Conservation (phyloP, 129 eudicot species). For the Flaveria ramosissima region DNA sequence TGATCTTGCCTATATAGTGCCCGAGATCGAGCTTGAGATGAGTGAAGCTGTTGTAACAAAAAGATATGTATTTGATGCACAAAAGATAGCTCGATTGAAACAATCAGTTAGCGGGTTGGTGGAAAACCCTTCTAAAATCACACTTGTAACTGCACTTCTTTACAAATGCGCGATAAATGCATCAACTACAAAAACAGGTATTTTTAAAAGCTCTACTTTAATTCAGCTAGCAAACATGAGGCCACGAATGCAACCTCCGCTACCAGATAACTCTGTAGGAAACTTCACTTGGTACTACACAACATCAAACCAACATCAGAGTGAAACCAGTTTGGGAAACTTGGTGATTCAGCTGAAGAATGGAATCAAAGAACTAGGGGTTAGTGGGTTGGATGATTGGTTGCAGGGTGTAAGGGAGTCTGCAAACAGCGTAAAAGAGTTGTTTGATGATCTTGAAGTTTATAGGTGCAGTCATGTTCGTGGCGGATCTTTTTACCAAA, state of each 20-base stretch:
- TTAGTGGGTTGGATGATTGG: slow-evolving; percentile 18
- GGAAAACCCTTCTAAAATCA: slow-evolving; percentile 28
- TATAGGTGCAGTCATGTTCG: slow-evolving; percentile 22
- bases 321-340: slow-evolving; percentile 14
- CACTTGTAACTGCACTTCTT: slow-evolving; percentile 32
- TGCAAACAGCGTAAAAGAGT: slow-evolving; percentile 28
- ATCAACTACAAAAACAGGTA: slow-evolving; percentile 17
- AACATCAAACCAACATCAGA: neutral
- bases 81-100: slow-evolving; percentile 12
- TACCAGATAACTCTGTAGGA: slow-evolving; percentile 24
- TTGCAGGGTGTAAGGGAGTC: slow-evolving; percentile 17
- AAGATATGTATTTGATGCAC: slow-evolving; percentile 27
- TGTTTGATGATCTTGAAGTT: slow-evolving; percentile 32
- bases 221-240: slow-evolving; percentile 38
- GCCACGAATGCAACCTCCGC: slow-evolving; percentile 13
- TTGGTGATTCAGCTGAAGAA: slow-evolving; percentile 26
- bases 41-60: slow-evolving; percentile 19
- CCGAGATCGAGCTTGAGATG: slow-evolving; percentile 23
- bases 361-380: slow-evolving; percentile 22
- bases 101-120: neutral
- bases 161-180: slow-evolving; percentile 30
- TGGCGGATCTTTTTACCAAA: slow-evolving; percentile 22
- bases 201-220: slow-evolving; percentile 14
- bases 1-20: slow-evolving; percentile 16
- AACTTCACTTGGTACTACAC: slow-evolving; percentile 40